Conservation (phyloP, 2,329 filamentous ascomycete species). For the Verticillium isaacii region DNA sequence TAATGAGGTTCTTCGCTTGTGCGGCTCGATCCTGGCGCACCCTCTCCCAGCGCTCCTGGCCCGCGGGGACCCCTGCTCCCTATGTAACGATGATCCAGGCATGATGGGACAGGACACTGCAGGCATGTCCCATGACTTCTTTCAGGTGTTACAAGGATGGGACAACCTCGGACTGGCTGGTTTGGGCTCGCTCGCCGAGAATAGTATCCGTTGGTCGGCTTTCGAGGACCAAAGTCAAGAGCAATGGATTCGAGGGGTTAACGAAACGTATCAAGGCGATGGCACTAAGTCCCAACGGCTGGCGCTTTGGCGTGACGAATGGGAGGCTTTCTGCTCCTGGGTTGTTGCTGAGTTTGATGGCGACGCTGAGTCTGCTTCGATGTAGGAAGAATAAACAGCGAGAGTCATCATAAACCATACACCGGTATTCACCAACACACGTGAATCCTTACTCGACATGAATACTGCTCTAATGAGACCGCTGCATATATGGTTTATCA, state of each 20-base stretch:
- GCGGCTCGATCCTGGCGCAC: conserved; percentile 70
- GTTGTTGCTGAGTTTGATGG: conserved; percentile 68
- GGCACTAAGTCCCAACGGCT: conserved; percentile 70
- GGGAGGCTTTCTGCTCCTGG: conserved; percentile 91
- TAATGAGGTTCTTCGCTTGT: conserved; percentile 81
- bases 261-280: conserved; percentile 56
- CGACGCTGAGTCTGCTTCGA: no score
- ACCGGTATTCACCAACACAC: no score
- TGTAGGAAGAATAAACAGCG: no score
- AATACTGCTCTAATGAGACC: no score
- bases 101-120: conserved; percentile 79
- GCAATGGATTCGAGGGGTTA: conserved; percentile 69
- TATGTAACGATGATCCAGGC: conserved; percentile 89
- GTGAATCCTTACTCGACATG: no score
- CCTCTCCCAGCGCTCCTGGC: conserved; percentile 80
- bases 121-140: conserved; percentile 89
- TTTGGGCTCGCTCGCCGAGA: conserved; percentile 82
- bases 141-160: conserved; percentile 85
- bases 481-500: no score
- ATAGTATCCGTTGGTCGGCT: conserved; percentile 83
- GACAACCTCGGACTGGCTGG: conserved; percentile 87
- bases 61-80: conserved; percentile 74
- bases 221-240: conserved; percentile 73
- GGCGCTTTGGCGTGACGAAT: conserved; percentile 73
- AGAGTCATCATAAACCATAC: no score